Evolutionary conservation across 2,329 filamentous ascomycete species (phyloP).

Genomic region (Tolypocladium pustulatum): DNA sequence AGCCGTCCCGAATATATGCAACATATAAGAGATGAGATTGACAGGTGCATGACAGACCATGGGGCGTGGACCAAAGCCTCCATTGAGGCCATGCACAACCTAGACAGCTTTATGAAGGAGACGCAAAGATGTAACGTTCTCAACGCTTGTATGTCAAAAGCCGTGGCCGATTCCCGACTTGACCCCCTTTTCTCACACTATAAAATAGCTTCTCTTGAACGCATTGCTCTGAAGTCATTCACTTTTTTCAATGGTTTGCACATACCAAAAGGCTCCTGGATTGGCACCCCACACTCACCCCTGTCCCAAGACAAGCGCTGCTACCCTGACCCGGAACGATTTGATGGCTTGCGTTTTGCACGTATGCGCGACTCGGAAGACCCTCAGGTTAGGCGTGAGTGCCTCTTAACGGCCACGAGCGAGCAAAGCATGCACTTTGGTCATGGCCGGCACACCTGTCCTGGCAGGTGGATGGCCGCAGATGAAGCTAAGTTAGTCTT

Average conservation of each 20-base stretch:
- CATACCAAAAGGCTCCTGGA: not conserved
- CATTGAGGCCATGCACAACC: not conserved
- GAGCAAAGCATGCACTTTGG: not conserved
- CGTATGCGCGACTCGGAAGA: not conserved
- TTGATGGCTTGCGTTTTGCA: not conserved
- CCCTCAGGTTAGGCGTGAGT: not conserved
- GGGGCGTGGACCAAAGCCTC: not conserved
- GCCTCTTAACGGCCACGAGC: not conserved
- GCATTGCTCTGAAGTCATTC: not conserved
- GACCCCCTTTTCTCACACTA: not conserved
- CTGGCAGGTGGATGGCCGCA: not conserved
- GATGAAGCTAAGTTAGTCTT: not conserved
- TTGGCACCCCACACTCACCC: not conserved
- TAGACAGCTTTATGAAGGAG: not conserved
- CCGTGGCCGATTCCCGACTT: not conserved
- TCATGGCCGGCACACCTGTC: not conserved
- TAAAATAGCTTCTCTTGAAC: not conserved
- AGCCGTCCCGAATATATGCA: not conserved
- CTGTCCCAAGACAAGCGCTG: not conserved
- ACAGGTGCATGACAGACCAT: not conserved
- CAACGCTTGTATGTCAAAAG: not conserved
- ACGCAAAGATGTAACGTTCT: not conserved
- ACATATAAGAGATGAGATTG: not conserved
- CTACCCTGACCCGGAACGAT: not conserved
- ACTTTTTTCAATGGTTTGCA: not conserved